Evolutionary conservation across 2,329 filamentous ascomycete genomes (phyloP), one percentile per base, ranked within the genome.

Genomic region (Ciborinia camelliae): DNA sequence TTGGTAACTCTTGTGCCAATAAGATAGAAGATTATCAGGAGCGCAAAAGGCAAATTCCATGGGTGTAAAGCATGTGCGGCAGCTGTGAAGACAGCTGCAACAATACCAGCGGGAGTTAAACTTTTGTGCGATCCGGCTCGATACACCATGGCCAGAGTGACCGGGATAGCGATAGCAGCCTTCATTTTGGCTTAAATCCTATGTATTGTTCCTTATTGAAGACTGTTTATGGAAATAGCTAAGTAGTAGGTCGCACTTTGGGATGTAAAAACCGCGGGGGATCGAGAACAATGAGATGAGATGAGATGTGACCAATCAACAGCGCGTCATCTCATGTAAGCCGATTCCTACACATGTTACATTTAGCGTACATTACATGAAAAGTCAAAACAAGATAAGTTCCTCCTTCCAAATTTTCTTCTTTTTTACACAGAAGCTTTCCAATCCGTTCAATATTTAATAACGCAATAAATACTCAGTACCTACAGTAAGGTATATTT

Each of bases 41-140:
- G 82, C 35, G 84, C 84, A 78, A 97, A 96, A n/a, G 92, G 93
- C n/a, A 93, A 81, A 66, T 90, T 91, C 89, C 92, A 97, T 4
- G 94, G 94, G 77, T 98, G 93, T n/a, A 93, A 79, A 20, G 92
- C 92, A 76, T 99, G 95, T 14, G 90, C 85, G 53, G 84, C 76
- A 4, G 92, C 93, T 4, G 93, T 96, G 51, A 89, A 72, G 6
- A 82, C 81, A 4, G 94, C 94, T 15, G 85, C 84, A 45, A 89
- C 71, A 71, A 97, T 85, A 67, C 93, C 94, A 8, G 82, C 79
- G 0, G 89, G 85, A 0, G 94, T 98, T 47, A 99, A 83, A 30
- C 89, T 93, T 64, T 90, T 89, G 71, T 86, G 87, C 54, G 83
- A 86, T 78, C 85, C 85, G 41, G 90, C 89, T 66, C 90, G 84